Base-by-base conservation (phyloP, 2,329 filamentous ascomycete species). In the Sporothrix sp. region DNA sequence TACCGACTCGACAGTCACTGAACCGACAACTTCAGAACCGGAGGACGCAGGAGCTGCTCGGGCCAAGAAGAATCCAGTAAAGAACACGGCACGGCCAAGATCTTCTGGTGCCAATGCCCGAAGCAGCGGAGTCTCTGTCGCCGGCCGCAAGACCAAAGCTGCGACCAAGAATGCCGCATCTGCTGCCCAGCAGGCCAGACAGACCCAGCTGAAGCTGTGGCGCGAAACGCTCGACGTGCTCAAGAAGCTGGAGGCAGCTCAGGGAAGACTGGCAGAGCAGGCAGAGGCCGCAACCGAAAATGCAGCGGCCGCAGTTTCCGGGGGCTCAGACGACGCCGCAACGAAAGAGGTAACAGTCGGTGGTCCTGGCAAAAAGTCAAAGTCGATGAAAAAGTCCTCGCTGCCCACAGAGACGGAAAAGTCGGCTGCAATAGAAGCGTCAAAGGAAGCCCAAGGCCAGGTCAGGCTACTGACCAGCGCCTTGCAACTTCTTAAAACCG, bases 401-500 rank as follows among this genome's bases (percentile, higher is more conserved):
- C 20, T 13, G 13, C 20, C n/a, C 21, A 45, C 44, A 13, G 10
- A 10, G 10, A 28, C 8, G 30, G 44, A 37, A 25, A 38, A 45
- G 37, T 37, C 48, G 32, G 48, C 49, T 11, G 27, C 48, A 2
- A 21, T 21, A 7, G n/a, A 47, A 16, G 47, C 38, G 23, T 35
- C 46, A 43, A 55, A 33, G 27, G 48, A 52, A 0, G 44, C 46
- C 3, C 45, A 36, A 6, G 46, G 53, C 8, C 61, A 68, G 49
- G 56, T 65, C 42, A 57, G 64, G 23, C 59, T 65, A 2, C 57
- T 71, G 9, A 54, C 64, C 36, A 67, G 65, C 14, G 68, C 68
- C 13, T 57, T 71, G 46, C 54, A 59, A 13, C 61, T 68, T 4
- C 55, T 71, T 46, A 66, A 66, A 54, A 65, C 62, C 35, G 68